Conservation (phyloP, 1,284 basidiomycete species). For the Trichosporon sp. region DNA sequence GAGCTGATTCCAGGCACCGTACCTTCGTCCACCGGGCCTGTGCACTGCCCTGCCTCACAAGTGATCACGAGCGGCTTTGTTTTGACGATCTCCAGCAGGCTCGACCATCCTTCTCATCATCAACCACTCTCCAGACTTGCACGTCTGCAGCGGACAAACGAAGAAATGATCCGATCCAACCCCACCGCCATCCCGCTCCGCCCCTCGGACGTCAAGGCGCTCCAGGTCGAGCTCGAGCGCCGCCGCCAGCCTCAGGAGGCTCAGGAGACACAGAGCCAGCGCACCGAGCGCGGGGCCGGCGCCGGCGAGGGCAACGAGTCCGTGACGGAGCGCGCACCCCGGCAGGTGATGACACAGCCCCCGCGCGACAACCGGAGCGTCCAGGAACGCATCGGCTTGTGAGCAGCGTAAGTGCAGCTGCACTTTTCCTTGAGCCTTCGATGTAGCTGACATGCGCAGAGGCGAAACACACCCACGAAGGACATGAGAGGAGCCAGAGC, state of each 20-base stretch:
- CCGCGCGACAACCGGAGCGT: background rate
- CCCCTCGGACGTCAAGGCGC: slow-evolving; percentile 39
- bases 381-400: background rate
- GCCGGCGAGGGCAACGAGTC: background rate
- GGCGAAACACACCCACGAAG: too few species aligned
- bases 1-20: background rate
- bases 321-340: background rate
- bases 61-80: too few species aligned
- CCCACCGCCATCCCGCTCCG: slow-evolving; percentile 45
- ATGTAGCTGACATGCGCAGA: too few species aligned
- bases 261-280: background rate
- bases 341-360: background rate
- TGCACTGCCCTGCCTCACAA: too few species aligned
- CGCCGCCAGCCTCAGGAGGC: slow-evolving; percentile 18
- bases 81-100: background rate
- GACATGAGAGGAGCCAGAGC: too few species aligned
- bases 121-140: background rate
- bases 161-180: slow-evolving; percentile 44
- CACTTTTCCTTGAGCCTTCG: too few species aligned
- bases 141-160: background rate
- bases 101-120: background rate
- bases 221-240: slow-evolving; percentile 41
- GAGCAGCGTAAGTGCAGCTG: background rate
- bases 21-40: too few species aligned
- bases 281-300: background rate